phyloP scores from a whole-genome alignment of 148 eudicot species.

The Camellia granthamiana region DNA sequence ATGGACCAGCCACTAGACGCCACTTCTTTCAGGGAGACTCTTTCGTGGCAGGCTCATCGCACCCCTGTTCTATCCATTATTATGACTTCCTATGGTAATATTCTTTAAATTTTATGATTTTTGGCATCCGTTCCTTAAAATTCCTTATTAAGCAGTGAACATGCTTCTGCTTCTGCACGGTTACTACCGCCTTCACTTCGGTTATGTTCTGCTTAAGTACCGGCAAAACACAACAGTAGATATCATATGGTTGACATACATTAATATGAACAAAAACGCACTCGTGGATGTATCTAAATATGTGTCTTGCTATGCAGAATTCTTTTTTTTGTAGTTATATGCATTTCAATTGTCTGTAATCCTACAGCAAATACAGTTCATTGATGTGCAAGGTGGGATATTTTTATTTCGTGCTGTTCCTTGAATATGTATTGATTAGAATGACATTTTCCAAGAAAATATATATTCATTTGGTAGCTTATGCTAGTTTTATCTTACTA shows the following conservation, averaged over 20 bases:
- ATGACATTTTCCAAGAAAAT: not conserved
- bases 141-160: not conserved
- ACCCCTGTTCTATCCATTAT: slow-evolving; percentile 70
- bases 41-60: slow-evolving; percentile 91
- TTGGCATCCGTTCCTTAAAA: not conserved
- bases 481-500: not conserved
- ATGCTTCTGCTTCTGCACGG: not conserved
- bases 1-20: slow-evolving; percentile 42
- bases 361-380: too few species aligned
- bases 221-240: too few species aligned
- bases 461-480: too few species aligned
- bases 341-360: not conserved
- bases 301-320: not conserved
- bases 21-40: slow-evolving; percentile 45
- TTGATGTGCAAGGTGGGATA: not conserved
- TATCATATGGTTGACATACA: too few species aligned
- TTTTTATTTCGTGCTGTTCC: not conserved
- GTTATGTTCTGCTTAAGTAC: too few species aligned
- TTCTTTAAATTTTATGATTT: not conserved
- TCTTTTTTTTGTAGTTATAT: not conserved
- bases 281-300: too few species aligned
- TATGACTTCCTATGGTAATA: slow-evolving; percentile 67
- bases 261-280: not conserved
- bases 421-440: not conserved
- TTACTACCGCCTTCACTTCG: too few species aligned